Evolutionary conservation across 768 basidiomycete genomes (phyloP), one percentile per base, ranked within the genome.

Genomic region (Macrocybe gigantea): DNA sequence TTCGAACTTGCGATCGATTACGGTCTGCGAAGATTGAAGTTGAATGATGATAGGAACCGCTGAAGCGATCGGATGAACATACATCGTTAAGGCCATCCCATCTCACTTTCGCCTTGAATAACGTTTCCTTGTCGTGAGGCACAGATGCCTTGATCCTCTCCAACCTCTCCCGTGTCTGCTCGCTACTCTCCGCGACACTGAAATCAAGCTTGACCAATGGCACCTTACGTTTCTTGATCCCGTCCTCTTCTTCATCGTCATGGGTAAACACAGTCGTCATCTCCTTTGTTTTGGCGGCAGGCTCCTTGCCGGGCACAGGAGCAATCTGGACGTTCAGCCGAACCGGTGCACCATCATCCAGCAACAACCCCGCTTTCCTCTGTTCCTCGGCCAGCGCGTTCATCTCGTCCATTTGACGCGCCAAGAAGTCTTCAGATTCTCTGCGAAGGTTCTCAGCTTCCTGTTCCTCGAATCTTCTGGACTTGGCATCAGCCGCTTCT

Each of bases 371-470:
- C 6, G 89, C 90, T 59, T 90, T 88, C 53, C 90, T 83, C 58
- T 96, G 92, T 59, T 94, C 88, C 44, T 89, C 88, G 9, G 88
- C 89, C 30, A 95, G 71, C 2, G 89, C 85, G 54, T 93, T 91
- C 83, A 95, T 88, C 64, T 97, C 93, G 53, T 90, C 90, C 90
- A 95, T 93, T 60, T 96, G 93, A 47, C 83, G 78, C 33, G 90
- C 89, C 50, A 97, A 74, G 77, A 98, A 96, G 53, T 83, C 87
- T 64, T 97, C 95, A 0, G 92, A 93, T 65, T 97, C 93, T 42
- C 82, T 78, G 33, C 91, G 82, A 15, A 96, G 74, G 55, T 90
- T 88, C 61, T 88, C 93, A 6, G 82, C 80, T 65, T 96, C 92
- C 44, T 87, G 85, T 40, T 85, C 84, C 65, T 96, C 94, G 49